Percentiles rank a stretch among this genome's conserved stretches.
These are phyloP conservation scores for Penicillium sp. DNA, from an alignment of 2,329 filamentous ascomycete genomes.

Conservation along the genomic window DNA sequence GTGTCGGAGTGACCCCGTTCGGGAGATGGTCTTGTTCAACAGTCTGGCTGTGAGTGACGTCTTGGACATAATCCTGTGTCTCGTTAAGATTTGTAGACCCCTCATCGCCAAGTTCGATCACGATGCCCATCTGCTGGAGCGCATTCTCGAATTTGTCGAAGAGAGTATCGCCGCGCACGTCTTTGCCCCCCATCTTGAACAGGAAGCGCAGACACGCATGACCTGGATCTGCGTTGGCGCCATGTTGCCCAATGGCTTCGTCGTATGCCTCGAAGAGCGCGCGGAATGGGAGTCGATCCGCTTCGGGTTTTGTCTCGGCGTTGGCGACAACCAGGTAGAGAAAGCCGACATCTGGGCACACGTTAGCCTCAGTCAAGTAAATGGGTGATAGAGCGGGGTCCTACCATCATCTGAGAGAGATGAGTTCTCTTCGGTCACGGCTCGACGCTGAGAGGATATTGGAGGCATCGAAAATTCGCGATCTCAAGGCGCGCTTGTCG, in stretches of 20 bases:
- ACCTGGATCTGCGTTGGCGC: slow-evolving; percentile 68
- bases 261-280: slow-evolving; percentile 81
- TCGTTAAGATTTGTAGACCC: slow-evolving; percentile 39
- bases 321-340: slow-evolving; percentile 71
- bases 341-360: slow-evolving; percentile 66
- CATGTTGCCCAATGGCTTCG: slow-evolving; percentile 65
- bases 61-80: slow-evolving; percentile 29
- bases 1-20: slow-evolving; percentile 31
- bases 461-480: slow-evolving; percentile 51
- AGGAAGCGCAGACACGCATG: slow-evolving; percentile 72
- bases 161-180: slow-evolving; percentile 55
- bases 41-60: slow-evolving; percentile 22
- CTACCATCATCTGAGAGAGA: slow-evolving; percentile 60
- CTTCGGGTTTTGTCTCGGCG: slow-evolving; percentile 64
- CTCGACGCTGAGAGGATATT: slow-evolving; percentile 42
- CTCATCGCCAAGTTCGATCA: slow-evolving; percentile 58
- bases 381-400: slow-evolving; percentile 6
- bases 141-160: slow-evolving; percentile 67
- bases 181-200: slow-evolving; percentile 67
- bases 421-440: slow-evolving; percentile 40
- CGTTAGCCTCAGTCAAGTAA: slow-evolving; percentile 2
- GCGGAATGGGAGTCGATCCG: slow-evolving; percentile 65
- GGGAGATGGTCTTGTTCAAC: slow-evolving; percentile 19
- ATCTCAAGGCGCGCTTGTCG: slow-evolving; percentile 45
- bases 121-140: slow-evolving; percentile 66